Percentiles rank a stretch among this genome's conserved stretches.
Conservation (phyloP, 139 green algal genomes). For the Chlorokybus atmophyticus region DNA sequence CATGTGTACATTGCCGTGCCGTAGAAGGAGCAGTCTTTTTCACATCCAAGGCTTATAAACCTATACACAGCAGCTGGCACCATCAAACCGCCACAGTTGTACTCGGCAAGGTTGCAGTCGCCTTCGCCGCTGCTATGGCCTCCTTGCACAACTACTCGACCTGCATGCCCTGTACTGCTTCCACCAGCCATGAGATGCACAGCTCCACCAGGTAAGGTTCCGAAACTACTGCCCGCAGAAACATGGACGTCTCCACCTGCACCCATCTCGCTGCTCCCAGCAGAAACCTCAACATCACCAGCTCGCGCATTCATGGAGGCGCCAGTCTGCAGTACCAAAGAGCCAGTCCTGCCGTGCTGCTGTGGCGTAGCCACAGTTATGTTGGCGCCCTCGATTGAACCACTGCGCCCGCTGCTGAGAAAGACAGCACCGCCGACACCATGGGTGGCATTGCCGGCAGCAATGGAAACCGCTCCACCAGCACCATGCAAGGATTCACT, state of each 20-base stretch:
- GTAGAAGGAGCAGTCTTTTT: slow-evolving; percentile 3
- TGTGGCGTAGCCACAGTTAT: slow-evolving; percentile 1
- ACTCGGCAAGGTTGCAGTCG: neutral
- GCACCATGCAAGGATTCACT: neutral
- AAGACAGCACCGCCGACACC: neutral
- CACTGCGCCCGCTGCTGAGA: neutral
- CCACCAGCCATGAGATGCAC: slow-evolving; percentile 9
- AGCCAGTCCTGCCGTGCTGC: slow-evolving; percentile 8
- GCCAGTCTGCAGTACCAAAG: slow-evolving; percentile 6
- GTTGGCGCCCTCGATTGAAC: neutral
- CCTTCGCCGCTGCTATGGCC: neutral
- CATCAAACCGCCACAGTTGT: neutral
- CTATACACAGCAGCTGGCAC: neutral
- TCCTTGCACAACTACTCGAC: neutral
- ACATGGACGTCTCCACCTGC: slow-evolving; percentile 7
- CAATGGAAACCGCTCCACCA: neutral
- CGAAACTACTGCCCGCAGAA: neutral
- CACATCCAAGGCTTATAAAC: neutral
- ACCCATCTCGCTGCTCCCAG: neutral
- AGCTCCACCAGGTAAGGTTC: slow-evolving; percentile 6
- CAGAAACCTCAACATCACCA: slow-evolving; percentile 7
- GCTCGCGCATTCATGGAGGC: neutral
- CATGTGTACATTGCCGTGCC: neutral
- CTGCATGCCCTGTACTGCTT: neutral
- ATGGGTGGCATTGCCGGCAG: neutral